These are phyloP conservation scores for Ogataea sp. DNA, from an alignment of 805 yeast genomes.

Conservation along the genomic window DNA sequence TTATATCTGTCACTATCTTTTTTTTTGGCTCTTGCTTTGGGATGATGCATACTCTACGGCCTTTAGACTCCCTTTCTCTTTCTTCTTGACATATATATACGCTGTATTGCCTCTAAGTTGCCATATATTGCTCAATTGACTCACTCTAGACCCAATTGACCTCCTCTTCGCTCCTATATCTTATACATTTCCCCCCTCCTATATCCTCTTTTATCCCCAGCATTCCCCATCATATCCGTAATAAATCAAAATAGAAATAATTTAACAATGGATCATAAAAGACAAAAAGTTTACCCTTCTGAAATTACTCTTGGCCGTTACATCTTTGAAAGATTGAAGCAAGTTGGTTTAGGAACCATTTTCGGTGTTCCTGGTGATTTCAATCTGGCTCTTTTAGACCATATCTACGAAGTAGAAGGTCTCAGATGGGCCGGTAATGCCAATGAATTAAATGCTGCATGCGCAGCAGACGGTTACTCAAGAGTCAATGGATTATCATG, in stretches of 20 bases:
- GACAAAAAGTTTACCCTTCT: constrained; percentile 11
- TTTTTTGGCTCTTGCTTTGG: no score
- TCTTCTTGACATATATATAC: no score
- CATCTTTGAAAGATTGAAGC: constrained; percentile 70
- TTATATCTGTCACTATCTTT: no score
- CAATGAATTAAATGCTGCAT: constrained; percentile 83
- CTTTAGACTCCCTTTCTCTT: no score
- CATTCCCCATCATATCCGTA: background rate
- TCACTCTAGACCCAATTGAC: no score
- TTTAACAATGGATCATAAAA: constrained; percentile 1
- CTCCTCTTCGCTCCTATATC: no score
- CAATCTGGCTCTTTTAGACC: constrained; percentile 64
- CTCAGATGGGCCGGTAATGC: constrained; percentile 88
- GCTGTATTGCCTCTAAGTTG: no score
- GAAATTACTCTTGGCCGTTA: constrained; percentile 64
- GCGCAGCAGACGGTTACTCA: constrained; percentile 85
- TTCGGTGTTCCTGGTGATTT: constrained; percentile 82
- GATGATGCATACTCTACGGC: no score
- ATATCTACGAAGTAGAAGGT: constrained; percentile 65
- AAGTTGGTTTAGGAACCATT: constrained; percentile 60
- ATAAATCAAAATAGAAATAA: background rate
- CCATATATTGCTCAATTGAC: no score
- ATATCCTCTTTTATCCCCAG: background rate
- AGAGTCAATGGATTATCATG: constrained; percentile 72
- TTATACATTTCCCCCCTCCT: no score